phyloP scores from a whole-genome alignment of 169 alveolate species.

The Plasmodium fragile region DNA sequence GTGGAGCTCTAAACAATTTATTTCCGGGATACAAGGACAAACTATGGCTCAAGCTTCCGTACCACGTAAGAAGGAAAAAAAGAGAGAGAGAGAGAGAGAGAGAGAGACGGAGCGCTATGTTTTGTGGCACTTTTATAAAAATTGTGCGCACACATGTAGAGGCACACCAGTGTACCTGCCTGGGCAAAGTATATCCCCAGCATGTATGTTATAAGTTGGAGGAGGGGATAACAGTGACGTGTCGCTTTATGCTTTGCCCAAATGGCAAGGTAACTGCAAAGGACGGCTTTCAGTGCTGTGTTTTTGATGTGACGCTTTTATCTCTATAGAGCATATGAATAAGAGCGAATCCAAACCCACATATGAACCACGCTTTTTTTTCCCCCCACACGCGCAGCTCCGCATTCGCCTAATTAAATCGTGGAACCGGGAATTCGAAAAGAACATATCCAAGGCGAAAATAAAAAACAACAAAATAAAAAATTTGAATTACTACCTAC shows the following conservation, averaged over 20 bases:
- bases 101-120: not conserved
- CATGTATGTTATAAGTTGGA: not conserved
- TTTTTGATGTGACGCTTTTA: not conserved
- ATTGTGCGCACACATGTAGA: not conserved
- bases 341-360: not conserved
- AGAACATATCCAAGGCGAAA: constrained; percentile 78
- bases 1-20: constrained; percentile 89
- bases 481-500: constrained; percentile 80
- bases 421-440: constrained; percentile 86
- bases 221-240: not conserved
- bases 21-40: constrained; percentile 92
- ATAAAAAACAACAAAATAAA: constrained; percentile 82
- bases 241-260: not conserved
- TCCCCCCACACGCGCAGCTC: constrained; percentile 44
- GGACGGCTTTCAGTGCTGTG: not conserved
- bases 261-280: not conserved
- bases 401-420: constrained; percentile 79
- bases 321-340: not conserved
- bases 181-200: not conserved
- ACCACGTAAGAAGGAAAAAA: constrained; percentile 78
- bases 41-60: constrained; percentile 89
- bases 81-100: not conserved
- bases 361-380: not conserved
- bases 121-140: not conserved
- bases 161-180: not conserved